A percentile compares a stretch with the other conserved stretches of the same genome.
Conservation (phyloP, 2,329 filamentous ascomycete species). For the Calonectria ilicicola region DNA sequence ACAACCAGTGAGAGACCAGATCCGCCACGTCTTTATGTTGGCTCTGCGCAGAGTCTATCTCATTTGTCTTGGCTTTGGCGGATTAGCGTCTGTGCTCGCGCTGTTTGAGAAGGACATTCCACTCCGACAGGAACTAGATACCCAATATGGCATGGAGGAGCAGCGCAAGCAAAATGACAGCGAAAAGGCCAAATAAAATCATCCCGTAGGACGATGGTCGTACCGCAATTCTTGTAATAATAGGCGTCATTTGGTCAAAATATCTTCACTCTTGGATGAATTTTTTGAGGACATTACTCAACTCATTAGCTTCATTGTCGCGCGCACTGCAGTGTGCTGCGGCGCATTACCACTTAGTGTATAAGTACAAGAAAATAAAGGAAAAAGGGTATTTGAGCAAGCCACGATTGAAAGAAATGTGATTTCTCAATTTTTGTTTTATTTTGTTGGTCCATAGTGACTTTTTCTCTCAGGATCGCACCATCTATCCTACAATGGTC, state of each 20-base stretch:
- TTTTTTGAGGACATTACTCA: background rate
- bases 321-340: background rate
- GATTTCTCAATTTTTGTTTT: too few species aligned
- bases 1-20: conserved; percentile 28
- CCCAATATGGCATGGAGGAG: conserved; percentile 43
- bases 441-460: too few species aligned
- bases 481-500: too few species aligned
- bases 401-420: too few species aligned
- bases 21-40: conserved; percentile 41
- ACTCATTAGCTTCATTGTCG: background rate
- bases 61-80: conserved; percentile 35
- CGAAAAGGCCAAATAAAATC: background rate
- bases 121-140: conserved; percentile 43
- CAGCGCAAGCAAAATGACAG: background rate
- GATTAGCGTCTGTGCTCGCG: conserved; percentile 35
- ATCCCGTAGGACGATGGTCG: too few species aligned
- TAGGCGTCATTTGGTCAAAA: background rate
- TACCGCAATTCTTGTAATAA: background rate
- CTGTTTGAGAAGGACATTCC: conserved; percentile 42
- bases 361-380: background rate
- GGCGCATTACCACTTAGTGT: background rate
- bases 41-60: conserved; percentile 40
- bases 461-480: too few species aligned
- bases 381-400: background rate
- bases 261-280: background rate